These are phyloP conservation scores for Circinella minor DNA, from an alignment of 371 early-diverging fungal genomes.

Conservation along the genomic window DNA sequence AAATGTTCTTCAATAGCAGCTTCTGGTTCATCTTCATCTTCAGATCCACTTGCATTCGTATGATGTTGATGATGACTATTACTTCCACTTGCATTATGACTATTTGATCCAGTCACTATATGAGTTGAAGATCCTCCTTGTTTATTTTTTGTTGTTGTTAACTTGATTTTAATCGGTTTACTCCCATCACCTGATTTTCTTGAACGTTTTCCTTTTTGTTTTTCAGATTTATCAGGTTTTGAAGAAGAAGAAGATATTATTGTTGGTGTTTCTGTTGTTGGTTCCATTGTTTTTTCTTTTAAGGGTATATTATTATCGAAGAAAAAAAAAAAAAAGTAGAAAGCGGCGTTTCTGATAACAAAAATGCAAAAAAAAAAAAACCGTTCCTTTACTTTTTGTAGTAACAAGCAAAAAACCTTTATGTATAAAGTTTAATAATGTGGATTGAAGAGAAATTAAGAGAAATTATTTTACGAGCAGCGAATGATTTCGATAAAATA, in stretches of 20 bases:
- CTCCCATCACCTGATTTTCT: conserved; percentile 5
- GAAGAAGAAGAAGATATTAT: background rate
- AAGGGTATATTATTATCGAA: background rate
- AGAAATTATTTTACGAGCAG: conserved; percentile 35
- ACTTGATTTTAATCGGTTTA: conserved; percentile 28
- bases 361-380: background rate
- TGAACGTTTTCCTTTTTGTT: conserved; percentile 4
- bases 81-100: too few relatives aligned
- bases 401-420: too few relatives aligned
- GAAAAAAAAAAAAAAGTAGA: too few relatives aligned
- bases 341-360: background rate
- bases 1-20: conserved; percentile 78
- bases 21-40: conserved; percentile 70
- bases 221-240: background rate
- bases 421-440: conserved; percentile 16
- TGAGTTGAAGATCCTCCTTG: background rate
- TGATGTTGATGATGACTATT: conserved; percentile 3
- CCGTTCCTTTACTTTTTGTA: too few relatives aligned
- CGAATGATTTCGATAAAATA: conserved; percentile 33
- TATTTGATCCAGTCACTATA: background rate
- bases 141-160: conserved; percentile 20
- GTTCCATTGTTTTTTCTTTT: background rate
- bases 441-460: conserved; percentile 24
- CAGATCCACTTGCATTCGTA: conserved; percentile 26
- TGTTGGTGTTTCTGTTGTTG: background rate